Evolutionary conservation across 2,329 filamentous ascomycete genomes (phyloP), one percentile per base, ranked within the genome.

Genomic region (Boeremia lycopersici): DNA sequence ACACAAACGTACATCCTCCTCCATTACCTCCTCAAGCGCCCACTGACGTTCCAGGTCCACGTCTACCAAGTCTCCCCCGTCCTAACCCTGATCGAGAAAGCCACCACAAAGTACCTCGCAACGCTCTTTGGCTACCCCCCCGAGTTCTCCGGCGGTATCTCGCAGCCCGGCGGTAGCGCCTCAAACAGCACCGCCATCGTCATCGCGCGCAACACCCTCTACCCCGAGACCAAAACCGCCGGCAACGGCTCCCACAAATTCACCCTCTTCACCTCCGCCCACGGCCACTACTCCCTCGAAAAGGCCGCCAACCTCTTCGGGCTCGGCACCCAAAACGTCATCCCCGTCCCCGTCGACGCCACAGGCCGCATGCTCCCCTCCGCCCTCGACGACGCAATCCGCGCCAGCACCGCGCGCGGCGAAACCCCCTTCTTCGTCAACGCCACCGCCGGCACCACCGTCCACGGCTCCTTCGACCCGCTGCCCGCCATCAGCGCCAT

Each of bases 11-110:
- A 78, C 11, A 51, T 48, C 25, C 19, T 11, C n/a, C 29, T 34
- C 34, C n/a, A 19, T 9, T 12, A 3, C 8, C 11, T 52, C 12
- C 41, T 10, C 39, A 28, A 15, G n/a, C n/a, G n/a, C n/a, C 6
- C 6, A 28, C 29, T 45, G 12, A 51, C 23, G 13, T 11, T n/a
- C 3, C 52, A 88, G 86, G 79, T 93, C 13, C 95, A 98, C 74
- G 91, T 98, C 57, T 98, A 92, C 78, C 89, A 93, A 77, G 93
- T 96, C 53, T 96, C 93, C 0, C 95, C 95, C 0, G 92, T 90
- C 7, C 80, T 98, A 44, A 91, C 91, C 0, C 76, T 96, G 7
- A 86, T 98, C 59, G 95, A 98, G 76, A 97, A 96, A 74, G 83
- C 85, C 47, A 96, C 91, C 0, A 85, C 89, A 11, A 83, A 82